phyloP scores from a whole-genome alignment of 2,329 filamentous ascomycete species.

The Furcasterigmium furcatum region DNA sequence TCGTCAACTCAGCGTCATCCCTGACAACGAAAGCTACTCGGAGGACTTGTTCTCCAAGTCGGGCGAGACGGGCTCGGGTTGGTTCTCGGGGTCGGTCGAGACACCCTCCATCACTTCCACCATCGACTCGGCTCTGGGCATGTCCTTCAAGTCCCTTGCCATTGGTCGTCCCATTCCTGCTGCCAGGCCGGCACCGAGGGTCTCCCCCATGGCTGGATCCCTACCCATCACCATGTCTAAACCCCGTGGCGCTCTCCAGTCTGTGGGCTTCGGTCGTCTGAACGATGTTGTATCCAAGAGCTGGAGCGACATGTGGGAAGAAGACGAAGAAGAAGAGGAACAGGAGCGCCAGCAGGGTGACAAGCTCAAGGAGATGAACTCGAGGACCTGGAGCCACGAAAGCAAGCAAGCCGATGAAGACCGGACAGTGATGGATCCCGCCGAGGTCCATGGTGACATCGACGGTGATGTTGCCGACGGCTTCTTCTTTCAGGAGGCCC shows the following conservation, averaged over 20 bases:
- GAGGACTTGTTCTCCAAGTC: constrained; percentile 86
- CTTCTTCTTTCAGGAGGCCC: constrained; percentile 70
- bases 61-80: constrained; percentile 61
- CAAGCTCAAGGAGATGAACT: constrained; percentile 64
- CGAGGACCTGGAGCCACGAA: constrained; percentile 76
- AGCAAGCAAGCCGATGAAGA: constrained; percentile 50
- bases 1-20: constrained; percentile 85
- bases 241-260: constrained; percentile 62
- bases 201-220: constrained; percentile 62
- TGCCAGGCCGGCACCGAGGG: constrained; percentile 45
- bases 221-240: constrained; percentile 79
- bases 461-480: constrained; percentile 67
- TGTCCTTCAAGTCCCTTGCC: constrained; percentile 74
- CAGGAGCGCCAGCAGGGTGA: constrained; percentile 58
- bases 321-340: constrained; percentile 79
- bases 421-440: constrained; percentile 29
- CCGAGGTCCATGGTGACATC: constrained; percentile 41
- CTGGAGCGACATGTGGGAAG: constrained; percentile 98
- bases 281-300: constrained; percentile 91
- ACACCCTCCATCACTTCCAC: constrained; percentile 83
- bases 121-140: constrained; percentile 75
- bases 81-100: constrained; percentile 73
- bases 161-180: constrained; percentile 43
- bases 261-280: constrained; percentile 73
- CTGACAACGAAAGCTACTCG: constrained; percentile 71